Conservation (phyloP, 164 flowering plant species). For the Vitis labrusca region DNA sequence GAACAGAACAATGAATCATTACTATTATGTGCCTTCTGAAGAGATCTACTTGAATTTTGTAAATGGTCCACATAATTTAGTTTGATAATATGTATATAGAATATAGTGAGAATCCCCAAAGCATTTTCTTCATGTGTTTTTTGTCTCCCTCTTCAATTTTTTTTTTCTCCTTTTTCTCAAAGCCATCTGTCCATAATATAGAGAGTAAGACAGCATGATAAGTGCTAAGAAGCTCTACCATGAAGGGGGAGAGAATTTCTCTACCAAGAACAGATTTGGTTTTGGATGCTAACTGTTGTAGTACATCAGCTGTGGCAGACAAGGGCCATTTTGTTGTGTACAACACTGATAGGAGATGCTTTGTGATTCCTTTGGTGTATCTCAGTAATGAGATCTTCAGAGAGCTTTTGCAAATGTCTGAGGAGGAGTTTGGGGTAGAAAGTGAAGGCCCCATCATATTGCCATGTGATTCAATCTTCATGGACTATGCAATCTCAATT, state of each 20-base stretch:
- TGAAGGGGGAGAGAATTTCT: background rate
- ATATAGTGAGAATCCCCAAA: no score
- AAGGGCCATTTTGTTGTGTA: slow-evolving; percentile 12
- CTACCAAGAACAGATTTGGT: background rate
- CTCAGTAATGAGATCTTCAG: background rate
- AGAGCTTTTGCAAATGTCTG: background rate
- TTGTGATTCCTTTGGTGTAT: slow-evolving; percentile 5
- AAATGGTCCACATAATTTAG: no score
- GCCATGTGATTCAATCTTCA: slow-evolving; percentile 8
- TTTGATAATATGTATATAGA: no score
- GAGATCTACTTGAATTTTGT: no score
- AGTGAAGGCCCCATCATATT: slow-evolving; percentile 1
- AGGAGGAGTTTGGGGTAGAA: slow-evolving; percentile 9
- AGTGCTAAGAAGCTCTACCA: background rate
- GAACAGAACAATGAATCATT: no score
- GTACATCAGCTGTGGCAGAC: background rate
- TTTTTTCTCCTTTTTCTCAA: no score
- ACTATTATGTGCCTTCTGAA: no score
- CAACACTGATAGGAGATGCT: background rate
- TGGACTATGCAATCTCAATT: background rate
- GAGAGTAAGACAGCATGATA: background rate
- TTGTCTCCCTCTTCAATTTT: no score
- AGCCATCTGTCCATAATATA: no score
- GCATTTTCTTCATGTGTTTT: no score
- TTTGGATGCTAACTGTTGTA: background rate